Percentiles rank a stretch among this genome's conserved stretches.
Conservation (phyloP, 495 filamentous ascomycete genomes). For the Aspergillus mulundensis region DNA sequence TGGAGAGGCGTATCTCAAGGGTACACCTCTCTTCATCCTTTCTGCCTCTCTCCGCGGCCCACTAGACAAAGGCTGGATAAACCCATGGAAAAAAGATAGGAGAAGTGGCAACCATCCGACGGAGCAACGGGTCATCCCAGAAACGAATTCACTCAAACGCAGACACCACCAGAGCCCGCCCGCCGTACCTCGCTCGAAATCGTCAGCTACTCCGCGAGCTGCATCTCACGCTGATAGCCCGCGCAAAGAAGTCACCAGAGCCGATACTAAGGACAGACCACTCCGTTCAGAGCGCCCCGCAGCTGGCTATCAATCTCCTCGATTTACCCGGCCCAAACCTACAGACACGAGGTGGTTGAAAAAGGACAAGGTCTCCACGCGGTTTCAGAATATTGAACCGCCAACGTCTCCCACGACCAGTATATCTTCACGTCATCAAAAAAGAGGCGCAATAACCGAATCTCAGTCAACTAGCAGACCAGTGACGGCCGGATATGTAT, state of each 20-base stretch:
- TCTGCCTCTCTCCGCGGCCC: conserved; percentile 62
- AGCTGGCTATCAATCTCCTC: conserved; percentile 2
- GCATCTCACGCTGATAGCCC: neutral
- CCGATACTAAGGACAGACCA: neutral
- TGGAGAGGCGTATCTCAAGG: conserved; percentile 55
- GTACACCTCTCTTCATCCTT: conserved; percentile 53
- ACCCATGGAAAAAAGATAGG: conserved; percentile 55
- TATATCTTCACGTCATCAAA: conserved; percentile 19
- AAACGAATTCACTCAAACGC: conserved; percentile 22
- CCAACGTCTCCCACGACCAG: conserved; percentile 39
- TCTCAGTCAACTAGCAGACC: neutral
- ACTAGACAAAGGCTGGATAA: conserved; percentile 59
- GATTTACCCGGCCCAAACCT: conserved; percentile 2
- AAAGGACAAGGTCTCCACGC: conserved; percentile 31
- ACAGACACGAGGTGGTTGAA: conserved; percentile 33
- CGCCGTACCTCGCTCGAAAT: neutral
- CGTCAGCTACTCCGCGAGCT: neutral
- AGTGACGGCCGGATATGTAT: neutral
- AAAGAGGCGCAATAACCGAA: conserved; percentile 13
- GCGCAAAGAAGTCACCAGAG: neutral
- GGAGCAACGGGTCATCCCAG: conserved; percentile 19
- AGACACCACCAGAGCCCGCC: conserved; percentile 9
- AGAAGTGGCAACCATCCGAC: conserved; percentile 2
- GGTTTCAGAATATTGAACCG: conserved; percentile 34
- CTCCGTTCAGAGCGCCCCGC: neutral